Base-by-base conservation (phyloP, 2,329 filamentous ascomycete species). In the Zarea fungicola region DNA sequence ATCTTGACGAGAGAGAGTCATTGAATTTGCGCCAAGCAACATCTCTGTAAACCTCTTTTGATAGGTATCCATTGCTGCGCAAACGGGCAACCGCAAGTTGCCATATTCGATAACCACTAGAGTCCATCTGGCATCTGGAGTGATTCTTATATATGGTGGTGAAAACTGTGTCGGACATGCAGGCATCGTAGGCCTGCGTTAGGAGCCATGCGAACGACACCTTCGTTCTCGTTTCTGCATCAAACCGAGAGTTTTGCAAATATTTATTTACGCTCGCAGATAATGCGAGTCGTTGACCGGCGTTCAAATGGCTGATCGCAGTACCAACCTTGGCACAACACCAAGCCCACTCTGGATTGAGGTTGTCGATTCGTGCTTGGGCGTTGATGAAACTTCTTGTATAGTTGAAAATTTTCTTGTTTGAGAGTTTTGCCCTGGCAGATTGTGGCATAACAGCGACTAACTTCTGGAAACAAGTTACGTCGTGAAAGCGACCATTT, bases 191-290 rank as follows among this genome's bases (percentile, higher is more conserved):
- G 2, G 58, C 55, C 37, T 54, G 54, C 41, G 54, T 52, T 2
- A 57, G 31, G 5, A 61, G 43, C 60, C 59, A 62, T 3, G 57
- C 49, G 37, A 56, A 59, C 1, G 51, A 52, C 32, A 56, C 26
- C 14, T 32, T 46, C 36, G 42, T 42, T 29, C 18, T 42, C 3
- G 37, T 41, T 21, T 48, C 45, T 6, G 36, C 14, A 22, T 39
- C 28, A 7, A 11, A 31, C 16, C 14, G 34, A 13, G 35, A 18
- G 25, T 40, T 31, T 6, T 9, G n/a, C 11, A 48, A n/a, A 16
- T 21, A 35, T 7, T 42, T 19, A 19, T 28, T 28, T 16, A 48
- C 42, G 7, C 37, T 48, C 13, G n/a, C 10, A 4, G 13, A 42
- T 16, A 48, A 13, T 14, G 22, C 6, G 16, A 26, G 19, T 14